Evolutionary conservation across 1,284 basidiomycete species (phyloP), one percentile per base, ranked within the genome.

Genomic region (Melanopsichium pennsylvanicum): DNA sequence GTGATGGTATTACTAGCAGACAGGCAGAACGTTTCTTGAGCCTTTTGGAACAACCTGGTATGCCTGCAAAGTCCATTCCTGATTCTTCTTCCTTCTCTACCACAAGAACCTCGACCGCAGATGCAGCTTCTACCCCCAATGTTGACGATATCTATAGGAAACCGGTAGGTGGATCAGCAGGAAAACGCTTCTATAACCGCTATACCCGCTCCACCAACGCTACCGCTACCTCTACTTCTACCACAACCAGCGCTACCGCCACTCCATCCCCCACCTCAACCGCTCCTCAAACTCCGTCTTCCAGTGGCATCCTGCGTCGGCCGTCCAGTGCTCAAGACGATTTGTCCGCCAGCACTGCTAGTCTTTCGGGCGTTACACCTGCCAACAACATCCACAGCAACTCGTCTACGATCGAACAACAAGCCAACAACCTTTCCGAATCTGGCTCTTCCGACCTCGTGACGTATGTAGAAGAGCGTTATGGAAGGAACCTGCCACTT

Each of bases 401-500:
- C 18, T 7, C 48, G 16, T 40, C 51, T 15, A 15, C 27, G 27
- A 29, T 23, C 21, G 25, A 51, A 18, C 42, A 45, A n/a, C n/a
- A n/a, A n/a, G n/a, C n/a, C 12, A 32, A 23, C 12, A 37, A 50
- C 25, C 18, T 43, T n/a, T 15, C 40, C 19, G 54, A 58, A 22
- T 22, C 41, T 9, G 50, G 27, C 12, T 42, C 64, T 13, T 54
- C 82, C 13, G 85, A 86, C 51, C 82, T 85, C 31, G 78, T 83
- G 8, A 83, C 83, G 2, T 87, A 86, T 72, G 84, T 98, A 32
- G 96, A 98, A 81, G 94, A 98, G 82, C 88, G 94, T 18, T 98
- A 97, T 72, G 95, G 93, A 0, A 88, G 96, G 5, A 97, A 97
- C 77, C 84, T 97, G 22, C 91, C 93, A 2, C 81, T 90, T 3